Evolutionary conservation across 2,329 filamentous ascomycete genomes (phyloP), one percentile per base, ranked within the genome.

Genomic region (Fusarium heterosporum): DNA sequence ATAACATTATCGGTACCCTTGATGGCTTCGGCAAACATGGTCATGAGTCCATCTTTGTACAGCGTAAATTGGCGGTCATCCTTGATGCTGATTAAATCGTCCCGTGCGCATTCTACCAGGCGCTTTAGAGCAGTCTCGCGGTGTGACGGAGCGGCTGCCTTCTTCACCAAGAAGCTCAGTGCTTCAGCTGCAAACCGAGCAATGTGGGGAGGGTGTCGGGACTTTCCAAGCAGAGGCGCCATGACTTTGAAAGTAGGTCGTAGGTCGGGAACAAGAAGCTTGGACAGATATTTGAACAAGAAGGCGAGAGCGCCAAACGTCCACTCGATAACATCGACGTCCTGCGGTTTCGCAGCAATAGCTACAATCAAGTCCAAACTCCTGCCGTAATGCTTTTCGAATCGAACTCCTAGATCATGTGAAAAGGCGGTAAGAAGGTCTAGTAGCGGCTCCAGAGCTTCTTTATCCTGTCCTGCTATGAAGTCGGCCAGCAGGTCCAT

Each of bases 231-330:
- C 51, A 98, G 85, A 4, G 93, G 90, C 1, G 91, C 87, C 82
- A 99, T 88, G 51, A 96, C 87, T 73, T 93, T 87, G 75, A 93
- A 94, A 3, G 96, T 90, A 45, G 95, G 93, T 64, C 92, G 85
- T 65, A 99, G 80, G 74, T 99, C 92, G 6, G 93, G 90, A 0
- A 96, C 91, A 22, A 99, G 80, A 1, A 98, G 85, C 66, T 93
- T 89, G 3, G 93, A 96, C 7, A 99, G 86, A 75, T 98, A 98
- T 76, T 99, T 99, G 86, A 99, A 97, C 39, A 98, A 84, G 84
- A 96, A 99, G 43, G 96, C 93, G 55, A 99, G 83, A 71, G 93
- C 94, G 13, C 90, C 93, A 79, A 99, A 99, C 49, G 93, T 95
- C 94, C 95, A 98, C 80, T 99, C 96, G 49, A 98, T 92, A n/a